Base-by-base conservation (phyloP, 2,329 filamentous ascomycete species). In the Ophiocordyceps polyrhachis-furcata region DNA sequence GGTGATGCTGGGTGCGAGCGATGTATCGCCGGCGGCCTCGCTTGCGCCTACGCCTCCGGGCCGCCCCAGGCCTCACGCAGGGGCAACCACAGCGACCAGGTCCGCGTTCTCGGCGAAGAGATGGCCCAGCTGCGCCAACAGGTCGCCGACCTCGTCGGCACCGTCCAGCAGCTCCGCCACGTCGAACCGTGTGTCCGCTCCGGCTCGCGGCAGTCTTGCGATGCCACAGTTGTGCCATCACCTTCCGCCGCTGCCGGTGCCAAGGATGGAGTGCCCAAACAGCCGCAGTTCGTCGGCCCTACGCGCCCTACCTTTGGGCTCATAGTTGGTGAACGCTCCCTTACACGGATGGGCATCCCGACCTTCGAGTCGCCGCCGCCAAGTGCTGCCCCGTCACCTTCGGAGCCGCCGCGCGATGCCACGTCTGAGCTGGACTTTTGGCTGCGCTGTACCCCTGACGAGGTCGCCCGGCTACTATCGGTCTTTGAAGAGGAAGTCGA, bases 401-500 rank as follows among this genome's bases (percentile, higher is more conserved):
- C 48, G 0, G 48, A 52, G n/a, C 40, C 49, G 3, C 8, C 42
- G 23, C 11, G 40, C n/a, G 3, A 44, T 45, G 41, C 42, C 1
- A 41, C 47, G 0, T 50, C 49, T 0, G 52, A 54, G 3, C 14
- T 47, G 0, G 44, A 51, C 0, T 55, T 58, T 42, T 57, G 58
- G 55, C 42, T 50, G 2, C 45, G 44, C 1, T 55, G 52, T 28
- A 49, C 49, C 6, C 44, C 51, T 0, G 49, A 48, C 1, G 60
- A 63, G n/a, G 38, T 62, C 0, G 45, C 52, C 0, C 50, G 60
- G 25, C 55, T 64, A 28, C 48, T 63, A n/a, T 51, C 56, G 8
- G 55, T 60, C 4, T 65, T 60, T 23, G 56, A 60, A n/a, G 63
- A 66, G 37, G 62, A 65, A 40, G 55, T 64, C 20, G 63, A 64